Evolutionary conservation across 2,329 filamentous ascomycete species (phyloP), one percentile per base, ranked within the genome.

Genomic region (Penicillium sp.): DNA sequence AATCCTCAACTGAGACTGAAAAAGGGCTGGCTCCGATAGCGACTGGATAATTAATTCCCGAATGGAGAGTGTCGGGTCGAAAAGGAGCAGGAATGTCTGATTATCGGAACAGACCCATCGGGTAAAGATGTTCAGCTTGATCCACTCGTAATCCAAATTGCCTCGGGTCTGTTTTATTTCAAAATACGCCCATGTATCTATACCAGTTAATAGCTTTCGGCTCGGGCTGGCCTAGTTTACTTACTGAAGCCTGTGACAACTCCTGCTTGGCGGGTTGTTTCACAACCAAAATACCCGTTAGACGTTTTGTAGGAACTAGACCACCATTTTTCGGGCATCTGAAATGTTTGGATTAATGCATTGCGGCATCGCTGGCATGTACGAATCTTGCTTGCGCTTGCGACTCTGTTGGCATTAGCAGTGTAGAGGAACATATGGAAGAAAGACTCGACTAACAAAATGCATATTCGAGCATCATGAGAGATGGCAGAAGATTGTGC

Each of bases 101-200:
- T 42, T 42, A 31, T 29, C 6, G 3, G 48, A 40, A 10, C n/a
- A 5, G 2, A 40, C 10, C 48, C 48, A 50, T 24, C 48, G 38
- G 0, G 56, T 63, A 37, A 61, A 63, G 14, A 60, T 20, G 9
- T 57, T 62, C 35, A 61, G 20, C 24, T 58, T 63, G 7, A 46
- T 49, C 62, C 62, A 64, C 2, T 51, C 4, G 32, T 64, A 64
- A 0, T 24, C 3, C 8, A 44, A 10, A n/a, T 47, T 13, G 7
- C 37, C n/a, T 22, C 7, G 5, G 4, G n/a, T 20, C n/a, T 50
- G 46, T 37, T 64, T 64, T 2, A 48, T 22, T 43, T 61, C 56
- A 11, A 64, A 64, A 18, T 53, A 61, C 5, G 55, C 52, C 62
- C 62, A 64, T 18, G 57, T 60, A 42, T 60, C 62, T 61, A 40